A percentile compares a stretch with the other conserved stretches of the same genome.
Conservation (phyloP, 371 early-diverging fungal genomes). For the Mucor plumbeus region DNA sequence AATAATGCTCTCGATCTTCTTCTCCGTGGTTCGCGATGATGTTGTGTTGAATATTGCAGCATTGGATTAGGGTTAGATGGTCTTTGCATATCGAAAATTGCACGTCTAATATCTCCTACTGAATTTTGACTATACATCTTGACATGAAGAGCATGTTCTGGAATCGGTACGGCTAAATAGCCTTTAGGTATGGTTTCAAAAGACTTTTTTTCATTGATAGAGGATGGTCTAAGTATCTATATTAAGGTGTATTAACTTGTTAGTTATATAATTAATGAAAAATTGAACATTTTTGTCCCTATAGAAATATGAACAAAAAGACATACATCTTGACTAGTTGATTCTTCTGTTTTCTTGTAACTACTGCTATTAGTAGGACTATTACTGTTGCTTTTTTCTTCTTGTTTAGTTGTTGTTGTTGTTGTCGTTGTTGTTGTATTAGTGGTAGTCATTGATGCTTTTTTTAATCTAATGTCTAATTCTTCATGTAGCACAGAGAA, state of each 20-base stretch:
- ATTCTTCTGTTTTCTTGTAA: background rate
- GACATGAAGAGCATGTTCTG: constrained; percentile 39
- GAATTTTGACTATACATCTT: constrained; percentile 45
- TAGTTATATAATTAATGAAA: background rate
- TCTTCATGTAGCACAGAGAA: constrained; percentile 19
- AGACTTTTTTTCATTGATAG: constrained; percentile 22
- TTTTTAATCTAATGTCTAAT: constrained; percentile 13
- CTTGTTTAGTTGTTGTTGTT: background rate
- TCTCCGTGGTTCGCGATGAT: constrained; percentile 17
- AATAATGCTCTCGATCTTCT: constrained; percentile 26
- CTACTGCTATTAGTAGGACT: background rate
- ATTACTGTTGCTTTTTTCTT: constrained; percentile 3
- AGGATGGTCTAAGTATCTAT: background rate
- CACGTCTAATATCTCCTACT: constrained; percentile 29
- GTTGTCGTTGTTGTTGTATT: background rate
- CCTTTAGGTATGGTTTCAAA: constrained; percentile 39
- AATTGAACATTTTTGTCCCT: background rate
- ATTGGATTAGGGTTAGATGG: constrained; percentile 5
- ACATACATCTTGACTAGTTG: background rate
- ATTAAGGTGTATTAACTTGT: background rate
- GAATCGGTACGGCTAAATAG: constrained; percentile 38
- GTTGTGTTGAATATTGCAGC: constrained; percentile 6
- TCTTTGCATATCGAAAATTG: constrained; percentile 31
- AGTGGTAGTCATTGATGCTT: constrained; percentile 1
- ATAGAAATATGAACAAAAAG: background rate